Evolutionary conservation across 768 basidiomycete species (phyloP).

Genomic region (Termitomyces sp.): DNA sequence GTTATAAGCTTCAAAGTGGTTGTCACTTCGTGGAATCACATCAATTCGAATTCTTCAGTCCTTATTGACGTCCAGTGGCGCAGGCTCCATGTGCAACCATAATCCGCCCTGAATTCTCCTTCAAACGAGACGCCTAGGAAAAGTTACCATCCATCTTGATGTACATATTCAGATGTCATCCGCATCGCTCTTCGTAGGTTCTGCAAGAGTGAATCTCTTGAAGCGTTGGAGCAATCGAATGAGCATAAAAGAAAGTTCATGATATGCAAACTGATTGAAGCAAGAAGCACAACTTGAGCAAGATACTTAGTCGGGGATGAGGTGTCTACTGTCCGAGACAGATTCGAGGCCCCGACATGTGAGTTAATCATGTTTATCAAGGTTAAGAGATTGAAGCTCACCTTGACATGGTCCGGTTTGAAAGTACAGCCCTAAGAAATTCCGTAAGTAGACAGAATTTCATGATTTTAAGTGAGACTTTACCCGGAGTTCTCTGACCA

Average conservation of each 20-base stretch:
- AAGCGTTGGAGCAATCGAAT: constrained; percentile 54
- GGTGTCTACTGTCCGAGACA: constrained; percentile 42
- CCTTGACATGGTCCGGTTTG: constrained; percentile 44
- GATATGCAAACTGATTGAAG: constrained; percentile 50
- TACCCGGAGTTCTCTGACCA: constrained; percentile 27
- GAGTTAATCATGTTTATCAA: background rate
- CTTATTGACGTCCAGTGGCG: background rate
- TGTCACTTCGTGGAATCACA: background rate
- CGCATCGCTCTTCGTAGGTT: constrained; percentile 41
- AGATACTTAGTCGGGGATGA: background rate
- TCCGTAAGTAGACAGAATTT: background rate
- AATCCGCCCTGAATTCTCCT: constrained; percentile 21
- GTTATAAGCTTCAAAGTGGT: background rate
- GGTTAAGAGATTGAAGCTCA: background rate
- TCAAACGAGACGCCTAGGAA: background rate
- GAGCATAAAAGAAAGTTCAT: constrained; percentile 59
- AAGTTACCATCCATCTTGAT: constrained; percentile 30
- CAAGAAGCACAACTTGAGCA: background rate
- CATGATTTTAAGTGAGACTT: background rate
- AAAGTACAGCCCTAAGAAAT: constrained; percentile 29
- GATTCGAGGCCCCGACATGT: constrained; percentile 36
- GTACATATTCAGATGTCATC: constrained; percentile 51
- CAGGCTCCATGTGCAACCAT: constrained; percentile 30
- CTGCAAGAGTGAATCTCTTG: constrained; percentile 36
- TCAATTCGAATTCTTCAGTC: background rate